Base-by-base conservation (phyloP, 2,329 filamentous ascomycete species). In the Colletotrichum somersetense region DNA sequence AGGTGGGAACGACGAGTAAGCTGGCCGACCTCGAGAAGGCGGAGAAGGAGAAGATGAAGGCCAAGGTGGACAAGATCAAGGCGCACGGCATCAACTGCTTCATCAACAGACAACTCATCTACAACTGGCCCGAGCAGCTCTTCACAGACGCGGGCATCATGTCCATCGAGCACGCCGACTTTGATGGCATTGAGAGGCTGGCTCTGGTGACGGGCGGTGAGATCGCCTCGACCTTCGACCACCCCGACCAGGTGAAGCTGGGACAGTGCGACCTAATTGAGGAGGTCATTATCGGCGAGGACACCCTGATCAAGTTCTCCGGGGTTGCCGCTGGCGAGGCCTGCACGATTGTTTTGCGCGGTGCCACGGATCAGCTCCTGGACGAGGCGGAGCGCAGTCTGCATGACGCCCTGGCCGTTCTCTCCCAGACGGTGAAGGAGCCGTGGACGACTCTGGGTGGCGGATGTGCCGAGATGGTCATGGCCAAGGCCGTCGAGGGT, bases 71-170 rank as follows among this genome's bases (percentile, higher is more conserved):
- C 75, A 96, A 94, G 84, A 99, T 99, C 86, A 99, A 98, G 89
- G 89, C 94, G 58, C 96, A 99, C 80, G 96, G 96, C 72, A 98
- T 99, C 86, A 99, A 99, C 89, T 98, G 96, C 88, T 99, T 99
- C 84, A 97, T 99, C 83, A 99, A 99, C 89, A 89, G 96, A 77
- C 96, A 99, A 83, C 91, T 99, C 75, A 99, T 99, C 85, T 99
- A 99, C 89, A 99, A 99, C 88, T 99, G 96, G 96, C 96, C 96
- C 7, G 96, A 99, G 84, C 96, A 99, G 85, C 92, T 99, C 58
- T 99, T 99, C 80, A 95, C 96, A 46, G 96, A 99, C 82, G 96
- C 95, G 10, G 96, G 96, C 74, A 98, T 99, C 83, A 93, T 97
- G 88, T 97, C 95, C 38, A 99, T 99, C 77, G 96, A 99, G 86